Base-by-base conservation (phyloP, 2,329 filamentous ascomycete genomes). In the Spiromastix sp. region DNA sequence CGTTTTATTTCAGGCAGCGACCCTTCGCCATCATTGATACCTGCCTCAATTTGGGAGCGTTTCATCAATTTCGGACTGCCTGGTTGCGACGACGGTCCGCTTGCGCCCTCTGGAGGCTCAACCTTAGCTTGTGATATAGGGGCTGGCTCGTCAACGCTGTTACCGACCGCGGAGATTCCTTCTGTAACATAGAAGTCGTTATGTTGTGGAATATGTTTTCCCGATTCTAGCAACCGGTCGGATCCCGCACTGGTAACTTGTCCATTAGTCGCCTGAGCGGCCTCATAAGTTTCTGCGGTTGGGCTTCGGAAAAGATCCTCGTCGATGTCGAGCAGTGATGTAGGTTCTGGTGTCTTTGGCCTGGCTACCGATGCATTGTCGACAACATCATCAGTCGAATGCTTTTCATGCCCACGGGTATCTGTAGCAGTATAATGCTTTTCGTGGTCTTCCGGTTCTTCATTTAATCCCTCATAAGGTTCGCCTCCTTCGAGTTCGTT, bases 241-340 rank as follows among this genome's bases (percentile, higher is more conserved):
- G 16, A 28, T 17, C 10, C n/a, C 15, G 11, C 9, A n/a, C 4
- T 11, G 32, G n/a, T 15, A 16, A 34, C n/a, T n/a, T n/a, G n/a
- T n/a, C n/a, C n/a, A 16, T 9, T 12, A 9, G 26, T 26, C 12
- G 21, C 31, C 7, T 20, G n/a, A 15, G 20, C 13, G 13, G 20
- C 13, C 21, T 27, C 27, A 13, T 30, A 10, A 17, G 18, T 22
- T 17, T 30, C 13, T 26, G 27, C 27, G 13, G 28, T 25, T 8
- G 44, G 45, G 20, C 44, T 55, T 22, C 53, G 49, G 39, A 57
- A 47, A 11, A 55, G 30, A 29, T 57, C 55, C 35, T 55, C 55
- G 37, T 51, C 45, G 35, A 52, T 48, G 34, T 47, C 56, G 31
- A 57, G 48, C 32, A 55, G 39, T 37, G 56, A 48, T 26, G 45